Evolutionary conservation across 495 filamentous ascomycete genomes (phyloP).

Genomic region (Xylaria flabelliformis): DNA sequence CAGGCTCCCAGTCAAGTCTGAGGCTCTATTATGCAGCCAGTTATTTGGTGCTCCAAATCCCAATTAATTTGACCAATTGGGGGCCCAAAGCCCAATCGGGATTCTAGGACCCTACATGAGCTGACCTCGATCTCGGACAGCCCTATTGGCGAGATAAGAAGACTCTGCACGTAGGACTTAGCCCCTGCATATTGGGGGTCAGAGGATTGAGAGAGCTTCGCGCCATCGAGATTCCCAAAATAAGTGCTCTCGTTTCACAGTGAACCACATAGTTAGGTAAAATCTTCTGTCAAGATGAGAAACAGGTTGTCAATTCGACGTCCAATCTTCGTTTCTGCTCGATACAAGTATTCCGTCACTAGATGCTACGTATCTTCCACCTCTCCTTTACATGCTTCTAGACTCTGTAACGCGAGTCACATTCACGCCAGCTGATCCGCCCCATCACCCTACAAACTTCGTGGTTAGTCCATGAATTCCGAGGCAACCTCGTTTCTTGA

Average conservation of each 20-base stretch:
- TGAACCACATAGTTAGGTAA: conserved; percentile 9
- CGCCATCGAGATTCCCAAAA: conserved; percentile 2
- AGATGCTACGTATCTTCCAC: neutral
- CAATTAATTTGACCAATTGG: no score
- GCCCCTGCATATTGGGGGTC: conserved; percentile 15
- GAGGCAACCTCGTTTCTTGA: conserved; percentile 13
- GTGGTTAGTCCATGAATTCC: conserved; percentile 19
- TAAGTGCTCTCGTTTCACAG: conserved; percentile 14
- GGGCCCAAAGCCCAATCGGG: neutral
- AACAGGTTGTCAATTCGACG: conserved; percentile 13
- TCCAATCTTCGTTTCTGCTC: conserved; percentile 17
- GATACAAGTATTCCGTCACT: neutral
- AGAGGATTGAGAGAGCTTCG: conserved; percentile 15
- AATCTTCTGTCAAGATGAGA: conserved; percentile 11
- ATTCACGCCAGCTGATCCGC: neutral
- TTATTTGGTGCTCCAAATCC: neutral
- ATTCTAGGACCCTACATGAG: neutral
- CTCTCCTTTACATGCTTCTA: conserved; percentile 12
- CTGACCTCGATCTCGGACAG: neutral
- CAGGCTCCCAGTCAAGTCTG: conserved; percentile 1
- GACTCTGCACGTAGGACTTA: conserved; percentile 14
- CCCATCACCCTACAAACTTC: conserved; percentile 1
- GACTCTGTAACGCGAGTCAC: neutral
- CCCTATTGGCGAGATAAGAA: conserved; percentile 16
- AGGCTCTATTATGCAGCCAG: conserved; percentile 15